Evolutionary conservation across 768 basidiomycete species (phyloP), one percentile per base, ranked within the genome.

Genomic region (Russula compacta): DNA sequence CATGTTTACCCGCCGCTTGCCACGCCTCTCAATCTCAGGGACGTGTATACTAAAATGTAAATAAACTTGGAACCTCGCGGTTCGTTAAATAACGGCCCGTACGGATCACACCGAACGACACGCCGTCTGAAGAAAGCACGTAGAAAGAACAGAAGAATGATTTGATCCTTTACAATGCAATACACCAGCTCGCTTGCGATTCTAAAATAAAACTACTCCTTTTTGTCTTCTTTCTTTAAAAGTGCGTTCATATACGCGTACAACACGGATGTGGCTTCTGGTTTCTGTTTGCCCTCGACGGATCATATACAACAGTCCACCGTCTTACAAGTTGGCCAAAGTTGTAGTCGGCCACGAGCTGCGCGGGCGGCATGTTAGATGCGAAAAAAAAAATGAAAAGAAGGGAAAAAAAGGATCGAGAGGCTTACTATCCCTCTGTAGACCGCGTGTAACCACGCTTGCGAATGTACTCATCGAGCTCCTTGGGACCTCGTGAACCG

Each of bases 401-500:
- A 33, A n/a, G n/a, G n/a, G 2, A 15, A 53, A 29, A n/a, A 32
- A 24, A 21, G 47, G 46, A 15, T 14, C 29, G 44, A 21, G 24
- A 14, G 38, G 59, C 87, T 76, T 72, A 95, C 93, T 97, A 95
- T 60, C 79, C 82, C 19, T 80, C 75, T 43, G 72, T 72, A 42
- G 81, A 72, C 43, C 92, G 83, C 73, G 78, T 86, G 78, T 82
- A 98, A 6, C 92, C 94, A 70, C 85, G 86, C 71, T 83, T 83
- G 56, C 64, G 67, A 64, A 89, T 84, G 71, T 93, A 99, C 0
- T 71, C 74, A 21, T 92, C 89, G 42, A 98, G 77, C 70, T 86
- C 80, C 66, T 84, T 84, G 0, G 95, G 97, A n/a, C 95, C 97
- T 62, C 97, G 86, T 60, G 93, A 93, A 48, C 97, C 97, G 71